Evolutionary conservation across 495 filamentous ascomycete species (phyloP).

Genomic region (Penicillium parvum): DNA sequence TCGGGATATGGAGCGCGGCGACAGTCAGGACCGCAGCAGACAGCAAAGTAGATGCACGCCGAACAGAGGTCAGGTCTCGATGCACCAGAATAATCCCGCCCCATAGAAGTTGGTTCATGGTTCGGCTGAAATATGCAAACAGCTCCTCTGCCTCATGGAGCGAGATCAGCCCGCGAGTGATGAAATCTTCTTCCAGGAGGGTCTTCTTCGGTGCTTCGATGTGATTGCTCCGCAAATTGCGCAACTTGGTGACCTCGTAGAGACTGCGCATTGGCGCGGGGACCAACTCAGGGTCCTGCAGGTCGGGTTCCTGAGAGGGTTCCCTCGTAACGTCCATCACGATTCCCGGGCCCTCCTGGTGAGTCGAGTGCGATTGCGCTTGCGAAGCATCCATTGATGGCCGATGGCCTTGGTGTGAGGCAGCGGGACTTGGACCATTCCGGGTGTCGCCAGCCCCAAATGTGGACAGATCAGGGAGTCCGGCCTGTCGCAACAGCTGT

Average conservation of each 20-base stretch:
- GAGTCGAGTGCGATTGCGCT: conserved; percentile 17
- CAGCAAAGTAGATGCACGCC: conserved; percentile 46
- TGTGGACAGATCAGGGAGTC: conserved; percentile 38
- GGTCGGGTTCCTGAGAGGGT: conserved; percentile 47
- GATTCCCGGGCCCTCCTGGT: conserved; percentile 28
- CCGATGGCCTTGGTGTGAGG: conserved; percentile 26
- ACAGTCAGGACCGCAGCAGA: conserved; percentile 50
- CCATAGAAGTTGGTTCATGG: conserved; percentile 54
- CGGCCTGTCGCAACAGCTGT: conserved; percentile 38
- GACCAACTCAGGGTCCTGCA: conserved; percentile 45
- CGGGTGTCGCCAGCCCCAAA: conserved; percentile 29
- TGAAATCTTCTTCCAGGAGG: conserved; percentile 49
- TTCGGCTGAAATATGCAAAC: conserved; percentile 50
- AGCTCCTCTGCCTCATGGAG: conserved; percentile 48
- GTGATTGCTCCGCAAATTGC: conserved; percentile 46
- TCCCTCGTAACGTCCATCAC: conserved; percentile 47
- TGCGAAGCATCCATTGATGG: conserved; percentile 28
- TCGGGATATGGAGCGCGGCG: conserved; percentile 49
- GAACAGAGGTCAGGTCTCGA: conserved; percentile 44
- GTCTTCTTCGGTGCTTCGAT: conserved; percentile 43
- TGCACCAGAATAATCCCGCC: conserved; percentile 52
- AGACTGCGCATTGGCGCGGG: conserved; percentile 56
- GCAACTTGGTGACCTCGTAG: conserved; percentile 56
- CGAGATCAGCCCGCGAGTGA: conserved; percentile 45
- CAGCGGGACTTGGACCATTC: conserved; percentile 30